Base-by-base conservation (phyloP, 306 rosid genomes). In the Astragalus membranaceus region DNA sequence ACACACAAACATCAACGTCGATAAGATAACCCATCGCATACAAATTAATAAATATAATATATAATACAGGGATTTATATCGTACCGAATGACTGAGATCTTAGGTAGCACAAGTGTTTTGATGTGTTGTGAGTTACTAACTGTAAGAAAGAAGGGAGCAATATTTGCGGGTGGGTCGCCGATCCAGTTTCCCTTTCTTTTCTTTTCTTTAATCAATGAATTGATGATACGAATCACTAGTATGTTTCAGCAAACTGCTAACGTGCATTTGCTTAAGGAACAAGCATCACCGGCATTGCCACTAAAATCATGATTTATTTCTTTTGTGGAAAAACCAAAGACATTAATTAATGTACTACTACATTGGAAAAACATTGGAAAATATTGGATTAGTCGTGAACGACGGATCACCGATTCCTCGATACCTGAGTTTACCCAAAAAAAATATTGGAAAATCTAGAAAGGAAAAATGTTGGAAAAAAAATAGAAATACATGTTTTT, bases 241-340 rank as follows among this genome's bases (percentile, higher is more conserved):
- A 13, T 10, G 20, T 51, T 41, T 62, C 56, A 32, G 37, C 16
- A 65, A 75, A 57, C 30, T 64, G 36, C 67, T 37, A 60, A 59
- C 46, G 30, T 58, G 57, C 72, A 4, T 60, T 76, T 72, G 30
- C 81, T 72, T 81, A 42, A 52, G 54, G 5, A 65, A 29, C 80
- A 78, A 76, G 75, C 53, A 50, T 53, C 73, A 4, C 33, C 42
- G 15, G 7, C 11, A 44, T 26, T 51, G 30, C 3, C 30, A 26
- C 30, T 26, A 7, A 49, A 16, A 17, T 16, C 3, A 46, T 8
- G 30, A 5, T 15, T 37, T 36, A 7, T 29, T 56, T 9, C 30
- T 50, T 51, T 26, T 26, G 30, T 26, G 30, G 30, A n/a, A n/a
- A n/a, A n/a, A n/a, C n/a, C n/a, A n/a, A n/a, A n/a, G n/a, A n/a